Evolutionary conservation across 176 grass and related monocot genomes (phyloP).

Genomic region (Carex parvula): DNA sequence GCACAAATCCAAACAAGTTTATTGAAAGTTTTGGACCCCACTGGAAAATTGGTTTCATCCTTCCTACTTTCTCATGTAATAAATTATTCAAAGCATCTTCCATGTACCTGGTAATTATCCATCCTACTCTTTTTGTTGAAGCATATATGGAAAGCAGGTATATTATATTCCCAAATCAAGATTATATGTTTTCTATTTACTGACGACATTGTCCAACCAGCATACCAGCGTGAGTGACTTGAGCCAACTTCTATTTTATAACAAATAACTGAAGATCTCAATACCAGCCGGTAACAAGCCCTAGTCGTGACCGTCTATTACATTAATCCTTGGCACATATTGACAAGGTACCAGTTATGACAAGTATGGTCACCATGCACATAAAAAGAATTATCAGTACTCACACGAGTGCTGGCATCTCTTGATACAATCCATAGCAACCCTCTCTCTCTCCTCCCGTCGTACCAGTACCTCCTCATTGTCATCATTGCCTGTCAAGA

Average conservation of each 20-base stretch:
- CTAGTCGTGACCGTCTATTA: background rate
- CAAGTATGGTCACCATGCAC: conserved; percentile 6
- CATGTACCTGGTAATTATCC: background rate
- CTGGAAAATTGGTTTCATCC: background rate
- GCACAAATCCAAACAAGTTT: background rate
- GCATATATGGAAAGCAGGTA: background rate
- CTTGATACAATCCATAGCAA: conserved; percentile 61
- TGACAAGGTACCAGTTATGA: background rate
- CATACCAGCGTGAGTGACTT: background rate
- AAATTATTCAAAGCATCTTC: background rate
- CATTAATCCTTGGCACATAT: background rate
- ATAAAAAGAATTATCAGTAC: conserved; percentile 29
- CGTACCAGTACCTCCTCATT: conserved; percentile 70
- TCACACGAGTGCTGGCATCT: conserved; percentile 93
- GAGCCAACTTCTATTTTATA: background rate
- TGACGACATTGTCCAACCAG: background rate
- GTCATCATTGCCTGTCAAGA: conserved; percentile 67
- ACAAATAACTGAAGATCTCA: background rate
- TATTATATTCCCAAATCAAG: background rate
- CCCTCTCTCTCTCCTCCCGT: conserved; percentile 78
- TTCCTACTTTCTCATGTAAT: background rate
- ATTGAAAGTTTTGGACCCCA: background rate
- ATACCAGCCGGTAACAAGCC: background rate
- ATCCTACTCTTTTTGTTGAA: background rate
- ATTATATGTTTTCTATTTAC: background rate